These are phyloP conservation scores for Tritrichomonas musculus DNA, from an alignment of 208 protist genomes.

Conservation along the genomic window DNA sequence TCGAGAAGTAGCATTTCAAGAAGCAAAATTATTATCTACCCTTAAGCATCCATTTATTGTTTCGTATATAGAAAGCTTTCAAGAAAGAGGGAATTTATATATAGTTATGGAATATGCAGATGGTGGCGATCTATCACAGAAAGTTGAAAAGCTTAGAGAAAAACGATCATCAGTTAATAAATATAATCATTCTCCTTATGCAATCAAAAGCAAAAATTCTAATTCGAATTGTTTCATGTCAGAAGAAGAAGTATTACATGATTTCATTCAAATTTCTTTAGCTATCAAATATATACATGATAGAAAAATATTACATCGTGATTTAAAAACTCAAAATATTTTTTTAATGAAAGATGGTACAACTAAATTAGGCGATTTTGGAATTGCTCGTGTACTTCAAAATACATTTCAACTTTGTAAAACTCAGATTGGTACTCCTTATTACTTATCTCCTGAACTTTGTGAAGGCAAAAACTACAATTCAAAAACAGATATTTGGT, in stretches of 20 bases:
- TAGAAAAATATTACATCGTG: conserved; percentile 59
- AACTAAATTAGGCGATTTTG: conserved; percentile 39
- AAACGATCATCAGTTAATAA: conserved; percentile 45
- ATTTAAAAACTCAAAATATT: conserved; percentile 47
- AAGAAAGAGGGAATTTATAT: conserved; percentile 34
- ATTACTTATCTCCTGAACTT: conserved; percentile 38
- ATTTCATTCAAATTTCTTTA: conserved; percentile 51
- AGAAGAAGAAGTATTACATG: conserved; percentile 10
- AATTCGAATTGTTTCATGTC: no score
- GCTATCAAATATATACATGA: conserved; percentile 59
- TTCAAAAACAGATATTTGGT: conserved; percentile 33
- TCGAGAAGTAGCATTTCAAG: conserved; percentile 34
- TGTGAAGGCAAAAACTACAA: conserved; percentile 37
- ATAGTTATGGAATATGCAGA: conserved; percentile 46
- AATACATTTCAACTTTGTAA: background rate
- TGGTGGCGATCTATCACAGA: conserved; percentile 38
- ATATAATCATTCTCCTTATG: no score
- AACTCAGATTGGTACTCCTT: conserved; percentile 37
- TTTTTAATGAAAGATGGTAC: conserved; percentile 38
- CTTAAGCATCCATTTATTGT: conserved; percentile 37
- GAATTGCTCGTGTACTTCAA: conserved; percentile 10
- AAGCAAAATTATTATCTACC: conserved; percentile 9
- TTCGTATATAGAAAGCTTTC: conserved; percentile 33
- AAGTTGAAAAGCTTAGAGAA: background rate
- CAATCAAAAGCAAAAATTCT: no score